Evolutionary conservation across 805 yeast genomes (phyloP).

Genomic region (Cyberlindnera nakhonratchasimensis): DNA sequence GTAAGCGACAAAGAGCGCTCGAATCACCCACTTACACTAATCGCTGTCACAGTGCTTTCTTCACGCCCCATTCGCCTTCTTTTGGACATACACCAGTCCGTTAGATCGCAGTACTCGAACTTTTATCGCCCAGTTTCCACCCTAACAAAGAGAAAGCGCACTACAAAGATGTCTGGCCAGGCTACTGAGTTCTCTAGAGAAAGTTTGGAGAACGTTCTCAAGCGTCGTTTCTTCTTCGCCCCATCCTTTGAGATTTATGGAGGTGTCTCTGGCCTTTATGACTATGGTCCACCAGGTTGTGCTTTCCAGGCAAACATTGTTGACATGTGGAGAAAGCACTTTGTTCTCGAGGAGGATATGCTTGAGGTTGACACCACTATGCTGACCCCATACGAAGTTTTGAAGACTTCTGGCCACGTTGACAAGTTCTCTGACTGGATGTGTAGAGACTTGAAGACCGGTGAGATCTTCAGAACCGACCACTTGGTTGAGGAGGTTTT

Average conservation of each 20-base stretch:
- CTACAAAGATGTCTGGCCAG: constrained; percentile 16
- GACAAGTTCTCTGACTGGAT: constrained; percentile 99
- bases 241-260: constrained; percentile 98
- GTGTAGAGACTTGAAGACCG: constrained; percentile 93
- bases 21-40: not conserved
- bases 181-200: constrained; percentile 69
- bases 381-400: constrained; percentile 96
- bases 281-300: constrained; percentile 99
- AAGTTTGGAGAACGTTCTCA: constrained; percentile 80
- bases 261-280: constrained; percentile 96
- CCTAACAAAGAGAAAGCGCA: not conserved
- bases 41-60: constrained; percentile 2
- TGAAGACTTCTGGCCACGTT: constrained; percentile 98
- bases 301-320: constrained; percentile 94
- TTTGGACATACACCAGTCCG: constrained; percentile 1
- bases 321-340: constrained; percentile 97
- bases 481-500: constrained; percentile 97
- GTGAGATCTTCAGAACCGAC: constrained; percentile 98
- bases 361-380: constrained; percentile 97
- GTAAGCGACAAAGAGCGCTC: not conserved
- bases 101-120: not conserved
- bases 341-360: constrained; percentile 97
- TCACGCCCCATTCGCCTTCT: constrained; percentile 1
- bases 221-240: constrained; percentile 94
- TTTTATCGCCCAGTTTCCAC: not conserved